A percentile compares a stretch with the other conserved stretches of the same genome.
These are phyloP conservation scores for Schizochytrium sp. DNA, from an alignment of 108 stramenopile genomes.

Conservation along the genomic window DNA sequence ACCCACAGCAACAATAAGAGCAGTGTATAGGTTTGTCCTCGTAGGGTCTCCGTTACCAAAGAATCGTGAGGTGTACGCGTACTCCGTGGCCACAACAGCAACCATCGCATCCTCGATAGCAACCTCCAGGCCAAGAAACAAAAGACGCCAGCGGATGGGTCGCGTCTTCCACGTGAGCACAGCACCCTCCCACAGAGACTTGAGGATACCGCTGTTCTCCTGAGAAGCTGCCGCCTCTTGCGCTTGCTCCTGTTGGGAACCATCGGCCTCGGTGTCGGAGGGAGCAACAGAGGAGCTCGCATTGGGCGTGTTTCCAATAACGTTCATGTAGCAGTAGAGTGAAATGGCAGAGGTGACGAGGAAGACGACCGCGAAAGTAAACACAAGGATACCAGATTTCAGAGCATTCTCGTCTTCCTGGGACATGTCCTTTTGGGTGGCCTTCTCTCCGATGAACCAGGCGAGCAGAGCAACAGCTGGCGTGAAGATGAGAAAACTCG, in stretches of 20 bases:
- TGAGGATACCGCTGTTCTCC: neutral
- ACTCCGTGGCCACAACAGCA: conserved; percentile 13
- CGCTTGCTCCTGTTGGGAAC: neutral
- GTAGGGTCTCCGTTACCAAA: conserved; percentile 51
- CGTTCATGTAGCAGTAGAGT: conserved; percentile 6
- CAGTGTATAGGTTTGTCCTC: conserved; percentile 25
- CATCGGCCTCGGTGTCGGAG: conserved; percentile 3
- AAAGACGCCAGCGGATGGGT: conserved; percentile 31
- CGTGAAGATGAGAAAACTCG: conserved; percentile 30
- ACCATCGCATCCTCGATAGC: conserved; percentile 48
- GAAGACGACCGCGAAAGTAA: conserved; percentile 48
- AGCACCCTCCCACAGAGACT: neutral
- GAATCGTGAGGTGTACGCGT: conserved; percentile 47
- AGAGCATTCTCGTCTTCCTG: conserved; percentile 37
- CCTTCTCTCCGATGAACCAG: conserved; percentile 33
- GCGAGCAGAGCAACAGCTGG: conserved; percentile 17
- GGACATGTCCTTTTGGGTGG: neutral
- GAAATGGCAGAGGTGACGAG: conserved; percentile 9
- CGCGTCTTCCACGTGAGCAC: neutral
- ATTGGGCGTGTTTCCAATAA: neutral
- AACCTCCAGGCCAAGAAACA: conserved; percentile 54
- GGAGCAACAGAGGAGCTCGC: neutral
- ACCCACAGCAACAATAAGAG: conserved; percentile 43
- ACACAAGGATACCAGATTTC: conserved; percentile 48
- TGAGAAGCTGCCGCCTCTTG: neutral